phyloP scores from a whole-genome alignment of 768 basidiomycete species.

The Suillus subluteus region DNA sequence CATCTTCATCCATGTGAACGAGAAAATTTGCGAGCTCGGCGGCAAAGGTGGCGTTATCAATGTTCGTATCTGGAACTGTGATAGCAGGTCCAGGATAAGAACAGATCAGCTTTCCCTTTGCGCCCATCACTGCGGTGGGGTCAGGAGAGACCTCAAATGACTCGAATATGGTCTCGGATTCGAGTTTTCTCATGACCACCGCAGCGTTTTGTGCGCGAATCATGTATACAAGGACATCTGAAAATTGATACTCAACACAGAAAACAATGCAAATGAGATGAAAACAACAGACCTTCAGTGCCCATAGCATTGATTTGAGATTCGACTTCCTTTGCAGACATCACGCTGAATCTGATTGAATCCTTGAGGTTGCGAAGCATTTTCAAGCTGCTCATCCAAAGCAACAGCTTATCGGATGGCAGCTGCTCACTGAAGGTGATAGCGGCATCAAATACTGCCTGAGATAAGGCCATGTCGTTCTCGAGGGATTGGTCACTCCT shows the following conservation, averaged over 20 bases:
- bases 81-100: conserved; percentile 51
- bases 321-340: conserved; percentile 19
- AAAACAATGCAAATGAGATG: background rate
- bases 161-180: conserved; percentile 41
- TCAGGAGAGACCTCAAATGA: conserved; percentile 49
- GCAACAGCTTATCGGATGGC: conserved; percentile 7
- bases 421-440: conserved; percentile 21
- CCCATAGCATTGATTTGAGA: conserved; percentile 25
- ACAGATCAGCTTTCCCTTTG: conserved; percentile 47
- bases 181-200: conserved; percentile 40
- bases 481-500: conserved; percentile 31
- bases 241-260: background rate
- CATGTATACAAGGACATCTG: conserved; percentile 43
- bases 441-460: conserved; percentile 22
- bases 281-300: conserved; percentile 12
- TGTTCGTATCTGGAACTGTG: conserved; percentile 32
- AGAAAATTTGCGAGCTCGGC: conserved; percentile 44
- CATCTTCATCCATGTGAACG: conserved; percentile 34
- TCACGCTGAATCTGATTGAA: conserved; percentile 3
- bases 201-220: conserved; percentile 53
- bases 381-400: conserved; percentile 35
- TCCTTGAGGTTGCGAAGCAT: conserved; percentile 35
- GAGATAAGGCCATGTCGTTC: conserved; percentile 33
- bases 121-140: conserved; percentile 37
- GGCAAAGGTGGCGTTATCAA: conserved; percentile 34